Evolutionary conservation across 2,329 filamentous ascomycete genomes (phyloP).

Genomic region (Diaporthe sp.): DNA sequence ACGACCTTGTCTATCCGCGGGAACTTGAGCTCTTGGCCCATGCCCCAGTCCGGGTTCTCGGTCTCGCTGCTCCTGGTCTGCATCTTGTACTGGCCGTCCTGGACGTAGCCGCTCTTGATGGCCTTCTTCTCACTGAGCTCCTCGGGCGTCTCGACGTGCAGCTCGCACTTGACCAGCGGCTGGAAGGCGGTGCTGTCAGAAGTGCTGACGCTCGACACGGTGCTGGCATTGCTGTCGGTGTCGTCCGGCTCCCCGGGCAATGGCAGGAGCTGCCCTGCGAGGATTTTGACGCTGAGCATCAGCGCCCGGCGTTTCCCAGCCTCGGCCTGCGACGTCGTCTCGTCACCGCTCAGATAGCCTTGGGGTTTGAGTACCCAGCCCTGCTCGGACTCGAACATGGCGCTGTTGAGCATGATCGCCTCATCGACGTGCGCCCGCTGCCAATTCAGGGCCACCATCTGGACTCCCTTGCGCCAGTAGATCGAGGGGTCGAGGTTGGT

Average conservation of each 20-base stretch:
- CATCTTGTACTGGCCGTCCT: slow-evolving; percentile 69
- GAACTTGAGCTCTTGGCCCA: slow-evolving; percentile 67
- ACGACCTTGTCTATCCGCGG: slow-evolving; percentile 59
- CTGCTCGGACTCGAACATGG: slow-evolving; percentile 89
- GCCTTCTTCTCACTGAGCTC: slow-evolving; percentile 47
- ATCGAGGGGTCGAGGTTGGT: slow-evolving; percentile 94
- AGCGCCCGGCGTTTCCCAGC: slow-evolving; percentile 64
- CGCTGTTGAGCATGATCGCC: slow-evolving; percentile 95
- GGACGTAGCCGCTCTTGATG: slow-evolving; percentile 57
- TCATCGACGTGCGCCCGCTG: slow-evolving; percentile 82
- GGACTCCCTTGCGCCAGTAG: slow-evolving; percentile 93
- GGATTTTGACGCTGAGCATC: slow-evolving; percentile 76
- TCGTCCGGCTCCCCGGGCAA: slow-evolving; percentile 56
- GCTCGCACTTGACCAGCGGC: slow-evolving; percentile 81
- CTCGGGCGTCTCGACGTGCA: slow-evolving; percentile 77
- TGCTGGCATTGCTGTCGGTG: slow-evolving; percentile 40
- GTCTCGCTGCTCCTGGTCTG: slow-evolving; percentile 66
- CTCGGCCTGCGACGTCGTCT: slow-evolving; percentile 53
- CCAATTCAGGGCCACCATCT: slow-evolving; percentile 99
- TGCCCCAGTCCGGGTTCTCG: slow-evolving; percentile 72
- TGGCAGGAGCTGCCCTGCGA: slow-evolving; percentile 81
- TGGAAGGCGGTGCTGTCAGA: slow-evolving; percentile 64
- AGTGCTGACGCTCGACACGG: slow-evolving; percentile 56
- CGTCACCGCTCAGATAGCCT: slow-evolving; percentile 70
- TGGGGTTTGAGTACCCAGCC: slow-evolving; percentile 89